Evolutionary conservation across 441 rosid species (phyloP), one percentile per base, ranked within the genome.

Genomic region (Corymbia citriodora): DNA sequence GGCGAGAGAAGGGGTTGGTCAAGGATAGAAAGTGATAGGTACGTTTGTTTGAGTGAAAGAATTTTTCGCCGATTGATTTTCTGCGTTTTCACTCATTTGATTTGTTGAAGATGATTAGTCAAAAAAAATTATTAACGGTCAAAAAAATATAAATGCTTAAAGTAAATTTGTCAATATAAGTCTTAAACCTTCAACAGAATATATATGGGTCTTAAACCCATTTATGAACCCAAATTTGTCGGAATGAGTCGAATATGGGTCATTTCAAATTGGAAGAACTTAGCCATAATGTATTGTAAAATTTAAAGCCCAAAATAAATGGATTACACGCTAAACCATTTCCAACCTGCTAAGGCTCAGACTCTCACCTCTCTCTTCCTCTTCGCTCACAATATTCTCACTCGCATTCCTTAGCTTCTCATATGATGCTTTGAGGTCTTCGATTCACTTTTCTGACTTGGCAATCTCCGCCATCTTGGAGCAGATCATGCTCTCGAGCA

Each of bases 401-500:
- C 48, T 33, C 1, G 48, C 19, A 11, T 70, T 45, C 2, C 81
- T 17, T 9, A 0, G 45, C 81, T 45, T 70, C 45, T 70, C 40
- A 45, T 19, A 31, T 33, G 10, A 70, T 7, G 40, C 40, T 68
- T 68, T 16, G 5, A 40, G 79, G 31, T 61, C 70, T 61, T 29
- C 70, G 0, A 61, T 16, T n/a, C 74, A 3, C 12, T 65, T 65
- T 36, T 8, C 74, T 19, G 21, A n/a, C 2, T 65, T 1, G 40
- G 74, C 40, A 15, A 2, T 17, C 74, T n/a, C 33, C 5, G 19
- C 19, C 9, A 5, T 68, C 0, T 0, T 61, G 1, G 70, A 0
- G 70, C 70, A 61, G 15, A 61, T 27, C 33, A 8, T 61, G 70
- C 1, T 31, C 70, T 61, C 29, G 70, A 27, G 31, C 70, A 12